Conservation (phyloP, 179 eudicot species). For the Spinacia oleracea region DNA sequence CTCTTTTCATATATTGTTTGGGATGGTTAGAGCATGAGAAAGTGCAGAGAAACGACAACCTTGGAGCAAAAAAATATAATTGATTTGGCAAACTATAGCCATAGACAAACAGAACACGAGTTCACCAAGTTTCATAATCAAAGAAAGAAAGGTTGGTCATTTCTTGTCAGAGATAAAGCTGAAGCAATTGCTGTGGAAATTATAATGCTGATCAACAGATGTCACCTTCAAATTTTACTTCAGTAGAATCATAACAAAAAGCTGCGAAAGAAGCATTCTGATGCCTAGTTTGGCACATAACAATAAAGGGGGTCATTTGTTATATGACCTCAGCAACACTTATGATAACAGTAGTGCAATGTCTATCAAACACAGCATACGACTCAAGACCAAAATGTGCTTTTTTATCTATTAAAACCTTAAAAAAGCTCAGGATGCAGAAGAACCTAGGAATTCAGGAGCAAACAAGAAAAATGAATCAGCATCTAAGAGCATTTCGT, state of each 20-base stretch:
- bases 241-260: not conserved
- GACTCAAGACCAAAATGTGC: not conserved
- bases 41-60: not conserved
- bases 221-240: not conserved
- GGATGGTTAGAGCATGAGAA: not conserved
- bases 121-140: not conserved
- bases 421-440: not conserved
- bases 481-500: constrained; percentile 11
- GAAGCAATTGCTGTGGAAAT: not conserved
- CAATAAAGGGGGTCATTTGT: not conserved
- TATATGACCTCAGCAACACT: not conserved
- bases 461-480: not conserved
- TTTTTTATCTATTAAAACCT: not conserved
- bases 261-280: not conserved
- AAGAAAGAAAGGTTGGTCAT: not conserved
- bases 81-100: not conserved
- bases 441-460: not conserved
- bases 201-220: not conserved
- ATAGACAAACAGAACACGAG: not conserved
- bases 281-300: not conserved
- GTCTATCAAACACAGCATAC: not conserved
- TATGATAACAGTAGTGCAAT: not conserved
- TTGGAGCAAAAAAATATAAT: constrained; percentile 3
- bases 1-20: not conserved
- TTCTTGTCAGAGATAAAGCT: not conserved